Evolutionary conservation across 345 rosid species (phyloP).

Genomic region (Excoecaria cochinchinensis): DNA sequence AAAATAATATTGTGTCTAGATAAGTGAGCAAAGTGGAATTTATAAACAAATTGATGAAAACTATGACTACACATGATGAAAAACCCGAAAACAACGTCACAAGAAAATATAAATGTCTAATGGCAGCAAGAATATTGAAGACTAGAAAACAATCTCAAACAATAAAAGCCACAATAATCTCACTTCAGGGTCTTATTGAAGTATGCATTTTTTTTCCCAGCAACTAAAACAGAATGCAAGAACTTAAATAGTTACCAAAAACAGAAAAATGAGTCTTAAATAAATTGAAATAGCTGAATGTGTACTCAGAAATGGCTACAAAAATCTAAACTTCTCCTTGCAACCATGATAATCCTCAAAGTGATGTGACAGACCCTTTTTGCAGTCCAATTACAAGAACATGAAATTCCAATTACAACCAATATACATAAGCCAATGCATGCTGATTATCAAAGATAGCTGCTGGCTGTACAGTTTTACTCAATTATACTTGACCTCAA

Average conservation of each 20-base stretch:
- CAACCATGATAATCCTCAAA: neutral
- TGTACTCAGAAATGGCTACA: neutral
- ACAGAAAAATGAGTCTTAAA: neutral
- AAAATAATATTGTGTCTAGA: neutral
- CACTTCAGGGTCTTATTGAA: neutral
- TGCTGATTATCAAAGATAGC: neutral
- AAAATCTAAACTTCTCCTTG: neutral
- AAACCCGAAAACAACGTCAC: neutral
- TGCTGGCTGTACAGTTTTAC: neutral
- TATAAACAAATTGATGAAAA: neutral
- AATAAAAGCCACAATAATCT: neutral
- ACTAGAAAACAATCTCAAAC: neutral
- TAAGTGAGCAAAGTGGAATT: neutral
- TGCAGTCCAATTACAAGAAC: neutral
- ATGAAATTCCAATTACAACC: neutral
- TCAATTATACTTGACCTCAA: neutral
- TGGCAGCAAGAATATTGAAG: too few species aligned
- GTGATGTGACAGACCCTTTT: neutral
- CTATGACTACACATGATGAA: too few species aligned
- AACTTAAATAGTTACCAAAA: constrained; percentile 2
- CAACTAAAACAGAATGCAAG: neutral
- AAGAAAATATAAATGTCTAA: neutral
- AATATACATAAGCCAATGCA: neutral
- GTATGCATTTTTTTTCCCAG: neutral
- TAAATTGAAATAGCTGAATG: neutral